These are phyloP conservation scores for Heterobasidion annosum DNA, from an alignment of 1,284 basidiomycete species.

Conservation along the genomic window DNA sequence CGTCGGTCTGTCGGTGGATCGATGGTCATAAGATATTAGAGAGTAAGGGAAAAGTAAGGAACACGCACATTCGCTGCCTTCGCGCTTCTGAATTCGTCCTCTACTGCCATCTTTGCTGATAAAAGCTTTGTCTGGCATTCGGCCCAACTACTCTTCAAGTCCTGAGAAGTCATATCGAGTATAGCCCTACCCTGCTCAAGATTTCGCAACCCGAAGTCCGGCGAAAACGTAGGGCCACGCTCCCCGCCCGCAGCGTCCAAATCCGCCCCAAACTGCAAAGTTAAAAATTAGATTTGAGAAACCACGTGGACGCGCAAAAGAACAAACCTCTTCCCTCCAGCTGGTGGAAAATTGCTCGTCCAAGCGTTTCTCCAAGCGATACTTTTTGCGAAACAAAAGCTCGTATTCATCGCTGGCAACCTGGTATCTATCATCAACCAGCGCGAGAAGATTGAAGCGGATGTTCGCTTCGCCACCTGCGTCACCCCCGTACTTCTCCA, in stretches of 20 bases:
- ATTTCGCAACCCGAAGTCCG: slow-evolving; percentile 34
- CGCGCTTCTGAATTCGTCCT: slow-evolving; percentile 42
- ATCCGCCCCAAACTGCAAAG: slow-evolving; percentile 13
- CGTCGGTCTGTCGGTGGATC: slow-evolving; percentile 33
- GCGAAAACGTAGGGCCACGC: slow-evolving; percentile 24
- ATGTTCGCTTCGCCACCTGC: slow-evolving; percentile 37
- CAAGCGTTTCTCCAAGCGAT: slow-evolving; percentile 35
- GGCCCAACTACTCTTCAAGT: slow-evolving; percentile 35
- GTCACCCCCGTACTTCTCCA: slow-evolving; percentile 41
- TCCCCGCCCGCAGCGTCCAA: slow-evolving; percentile 13
- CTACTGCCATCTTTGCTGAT: slow-evolving; percentile 32
- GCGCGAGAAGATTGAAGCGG: slow-evolving; percentile 49
- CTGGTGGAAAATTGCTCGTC: slow-evolving; percentile 19
- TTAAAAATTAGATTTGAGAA: no score
- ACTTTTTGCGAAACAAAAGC: slow-evolving; percentile 38
- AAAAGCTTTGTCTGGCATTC: slow-evolving; percentile 31
- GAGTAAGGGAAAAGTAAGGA: background rate
- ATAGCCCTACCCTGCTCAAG: slow-evolving; percentile 36
- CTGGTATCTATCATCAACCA: slow-evolving; percentile 43
- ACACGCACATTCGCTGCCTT: slow-evolving; percentile 34
- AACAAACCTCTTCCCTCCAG: slow-evolving; percentile 31
- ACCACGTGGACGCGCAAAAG: slow-evolving; percentile 13
- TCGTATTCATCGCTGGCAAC: slow-evolving; percentile 42
- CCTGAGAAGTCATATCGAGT: slow-evolving; percentile 29
- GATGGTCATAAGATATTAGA: background rate